Conservation (phyloP, 208 protist genomes). For the Wallacemonas sp. region DNA sequence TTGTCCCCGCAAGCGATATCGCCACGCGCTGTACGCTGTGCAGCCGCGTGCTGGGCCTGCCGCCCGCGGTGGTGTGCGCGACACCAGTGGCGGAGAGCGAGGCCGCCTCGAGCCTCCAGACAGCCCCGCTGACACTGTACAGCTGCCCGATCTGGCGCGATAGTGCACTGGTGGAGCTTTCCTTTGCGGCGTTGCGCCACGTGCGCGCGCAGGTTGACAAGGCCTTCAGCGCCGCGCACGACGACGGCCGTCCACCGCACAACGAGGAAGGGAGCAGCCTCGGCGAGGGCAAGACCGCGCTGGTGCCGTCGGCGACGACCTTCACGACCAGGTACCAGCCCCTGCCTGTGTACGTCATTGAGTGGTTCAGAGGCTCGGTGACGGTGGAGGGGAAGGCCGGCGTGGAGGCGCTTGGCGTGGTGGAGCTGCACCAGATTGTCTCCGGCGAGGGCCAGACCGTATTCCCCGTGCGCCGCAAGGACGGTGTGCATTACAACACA, state of each 20-base stretch:
- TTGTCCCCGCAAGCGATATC: conserved; percentile 17
- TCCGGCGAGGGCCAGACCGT: conserved; percentile 26
- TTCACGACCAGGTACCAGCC: neutral
- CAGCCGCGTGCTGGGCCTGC: conserved; percentile 25
- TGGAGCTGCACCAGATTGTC: conserved; percentile 62
- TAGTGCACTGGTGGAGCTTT: conserved; percentile 31
- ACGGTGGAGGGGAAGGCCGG: conserved; percentile 43
- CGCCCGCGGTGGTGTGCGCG: conserved; percentile 21
- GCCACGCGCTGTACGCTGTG: conserved; percentile 19
- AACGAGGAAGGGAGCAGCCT: conserved; percentile 3
- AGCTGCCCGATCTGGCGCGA: conserved; percentile 28
- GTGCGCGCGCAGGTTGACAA: conserved; percentile 28
- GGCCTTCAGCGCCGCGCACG: conserved; percentile 7
- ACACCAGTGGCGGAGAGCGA: conserved; percentile 31
- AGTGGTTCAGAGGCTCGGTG: conserved; percentile 44
- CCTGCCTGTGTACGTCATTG: conserved; percentile 43
- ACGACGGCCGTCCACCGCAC: too few species aligned
- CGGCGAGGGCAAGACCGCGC: too few species aligned
- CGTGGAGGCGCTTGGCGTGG: conserved; percentile 38
- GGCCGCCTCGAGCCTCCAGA: conserved; percentile 17
- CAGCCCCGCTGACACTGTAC: neutral
- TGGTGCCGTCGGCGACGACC: neutral
- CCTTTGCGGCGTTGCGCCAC: conserved; percentile 9
- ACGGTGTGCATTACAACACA: conserved; percentile 37
- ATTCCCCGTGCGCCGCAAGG: conserved; percentile 27